Conservation (phyloP, 768 basidiomycete genomes). For the Lactarius deliciosus region DNA sequence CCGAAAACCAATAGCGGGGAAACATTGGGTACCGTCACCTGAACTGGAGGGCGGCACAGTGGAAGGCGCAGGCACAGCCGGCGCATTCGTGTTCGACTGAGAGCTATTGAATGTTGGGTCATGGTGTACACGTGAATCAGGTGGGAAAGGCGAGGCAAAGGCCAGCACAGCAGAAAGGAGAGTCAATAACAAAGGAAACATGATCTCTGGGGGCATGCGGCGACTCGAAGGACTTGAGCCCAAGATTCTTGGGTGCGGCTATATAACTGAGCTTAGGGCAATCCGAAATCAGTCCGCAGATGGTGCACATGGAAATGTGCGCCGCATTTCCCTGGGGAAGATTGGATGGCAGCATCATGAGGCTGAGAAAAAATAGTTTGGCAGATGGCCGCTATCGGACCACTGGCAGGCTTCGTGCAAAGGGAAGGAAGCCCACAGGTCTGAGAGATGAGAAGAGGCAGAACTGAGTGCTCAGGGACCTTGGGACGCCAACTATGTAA, state of each 20-base stretch:
- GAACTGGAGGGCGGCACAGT: neutral
- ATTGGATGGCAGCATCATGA: neutral
- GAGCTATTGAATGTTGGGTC: neutral
- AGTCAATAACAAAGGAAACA: conserved; percentile 2
- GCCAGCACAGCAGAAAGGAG: neutral
- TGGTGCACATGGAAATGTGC: neutral
- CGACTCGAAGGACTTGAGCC: neutral
- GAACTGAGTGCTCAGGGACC: too few species aligned
- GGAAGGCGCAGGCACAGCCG: neutral
- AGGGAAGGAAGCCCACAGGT: neutral
- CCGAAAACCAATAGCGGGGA: conserved; percentile 46
- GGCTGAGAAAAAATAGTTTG: neutral
- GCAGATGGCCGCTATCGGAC: neutral
- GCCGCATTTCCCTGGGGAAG: neutral
- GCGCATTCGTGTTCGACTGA: neutral
- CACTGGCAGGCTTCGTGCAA: neutral
- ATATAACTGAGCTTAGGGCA: conserved; percentile 7
- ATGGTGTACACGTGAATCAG: neutral
- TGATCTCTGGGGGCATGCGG: neutral
- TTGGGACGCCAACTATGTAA: too few species aligned
- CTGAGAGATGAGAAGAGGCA: neutral
- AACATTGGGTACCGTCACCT: conserved; percentile 32
- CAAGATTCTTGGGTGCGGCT: neutral
- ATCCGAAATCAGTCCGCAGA: neutral
- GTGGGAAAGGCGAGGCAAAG: neutral